phyloP scores from a whole-genome alignment of 2,329 filamentous ascomycete genomes.

The Penicillium sp. region DNA sequence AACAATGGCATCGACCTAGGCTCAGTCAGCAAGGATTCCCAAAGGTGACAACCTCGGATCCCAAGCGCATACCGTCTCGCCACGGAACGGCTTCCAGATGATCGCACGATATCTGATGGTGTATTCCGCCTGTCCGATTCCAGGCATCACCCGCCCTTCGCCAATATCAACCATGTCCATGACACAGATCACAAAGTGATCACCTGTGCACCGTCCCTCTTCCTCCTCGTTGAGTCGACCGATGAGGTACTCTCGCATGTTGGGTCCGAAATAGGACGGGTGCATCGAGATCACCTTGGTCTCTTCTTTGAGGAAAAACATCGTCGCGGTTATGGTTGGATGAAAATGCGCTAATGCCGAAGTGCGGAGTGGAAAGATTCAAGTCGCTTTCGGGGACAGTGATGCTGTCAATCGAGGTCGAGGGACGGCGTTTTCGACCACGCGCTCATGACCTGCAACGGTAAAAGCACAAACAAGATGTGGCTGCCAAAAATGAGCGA shows the following conservation, averaged over 20 bases:
- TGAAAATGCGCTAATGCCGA: slow-evolving; percentile 1
- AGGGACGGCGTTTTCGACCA: slow-evolving; percentile 13
- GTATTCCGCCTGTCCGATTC: slow-evolving; percentile 89
- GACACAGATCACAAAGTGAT: slow-evolving; percentile 97
- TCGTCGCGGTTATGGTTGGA: slow-evolving; percentile 45
- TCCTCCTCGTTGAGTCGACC: slow-evolving; percentile 88
- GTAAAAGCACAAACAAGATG: slow-evolving; percentile 5
- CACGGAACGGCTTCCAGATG: slow-evolving; percentile 96
- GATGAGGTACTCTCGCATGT: slow-evolving; percentile 88
- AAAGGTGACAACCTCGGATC: slow-evolving; percentile 5
- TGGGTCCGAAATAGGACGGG: slow-evolving; percentile 92
- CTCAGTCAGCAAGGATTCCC: slow-evolving; percentile 29
- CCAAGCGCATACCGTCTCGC: slow-evolving; percentile 76
- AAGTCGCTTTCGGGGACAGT: not conserved
- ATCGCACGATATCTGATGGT: slow-evolving; percentile 93
- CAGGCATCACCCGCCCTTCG: slow-evolving; percentile 86
- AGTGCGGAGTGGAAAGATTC: not conserved
- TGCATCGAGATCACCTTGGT: slow-evolving; percentile 93
- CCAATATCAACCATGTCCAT: slow-evolving; percentile 96
- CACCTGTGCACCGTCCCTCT: slow-evolving; percentile 91
- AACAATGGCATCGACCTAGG: slow-evolving; percentile 88
- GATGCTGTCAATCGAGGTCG: slow-evolving; percentile 13
- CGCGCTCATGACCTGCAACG: slow-evolving; percentile 15
- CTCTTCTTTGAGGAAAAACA: slow-evolving; percentile 99
- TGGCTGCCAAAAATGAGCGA: slow-evolving; percentile 3